Evolutionary conservation across 2,329 filamentous ascomycete species (phyloP).

Genomic region (Ophiostoma ulmi): DNA sequence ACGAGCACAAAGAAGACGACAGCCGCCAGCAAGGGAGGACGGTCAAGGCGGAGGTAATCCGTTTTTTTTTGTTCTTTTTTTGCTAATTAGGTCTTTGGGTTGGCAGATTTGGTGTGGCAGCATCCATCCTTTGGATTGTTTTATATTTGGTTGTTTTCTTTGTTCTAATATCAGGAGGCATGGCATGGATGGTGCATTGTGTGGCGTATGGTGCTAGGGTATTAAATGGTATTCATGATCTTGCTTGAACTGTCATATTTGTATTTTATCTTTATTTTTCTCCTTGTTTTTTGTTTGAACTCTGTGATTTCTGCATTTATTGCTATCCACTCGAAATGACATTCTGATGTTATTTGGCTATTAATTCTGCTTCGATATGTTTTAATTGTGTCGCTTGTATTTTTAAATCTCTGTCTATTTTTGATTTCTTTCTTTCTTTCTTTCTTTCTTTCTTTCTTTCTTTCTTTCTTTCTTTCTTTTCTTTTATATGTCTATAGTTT

Average conservation of each 20-base stretch:
- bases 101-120: neutral
- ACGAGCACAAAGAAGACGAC: conserved; percentile 38
- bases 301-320: neutral
- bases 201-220: neutral
- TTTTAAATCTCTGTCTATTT: neutral
- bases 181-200: neutral
- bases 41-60: neutral
- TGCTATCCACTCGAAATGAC: no score
- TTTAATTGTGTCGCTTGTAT: no score
- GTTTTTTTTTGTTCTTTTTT: neutral
- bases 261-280: neutral
- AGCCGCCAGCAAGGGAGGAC: conserved; percentile 38
- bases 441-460: neutral
- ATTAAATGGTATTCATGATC: neutral
- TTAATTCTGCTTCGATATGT: no score
- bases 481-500: no score
- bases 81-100: neutral
- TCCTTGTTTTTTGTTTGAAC: neutral
- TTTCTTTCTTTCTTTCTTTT: neutral
- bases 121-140: neutral
- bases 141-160: neutral
- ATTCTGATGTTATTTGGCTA: neutral
- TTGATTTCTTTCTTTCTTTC: neutral
- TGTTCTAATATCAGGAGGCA: conserved; percentile 6
- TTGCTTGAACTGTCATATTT: neutral